Percentiles rank a stretch among this genome's conserved stretches.
Conservation (phyloP, 331 rosid genomes). For the Malus hybrid region DNA sequence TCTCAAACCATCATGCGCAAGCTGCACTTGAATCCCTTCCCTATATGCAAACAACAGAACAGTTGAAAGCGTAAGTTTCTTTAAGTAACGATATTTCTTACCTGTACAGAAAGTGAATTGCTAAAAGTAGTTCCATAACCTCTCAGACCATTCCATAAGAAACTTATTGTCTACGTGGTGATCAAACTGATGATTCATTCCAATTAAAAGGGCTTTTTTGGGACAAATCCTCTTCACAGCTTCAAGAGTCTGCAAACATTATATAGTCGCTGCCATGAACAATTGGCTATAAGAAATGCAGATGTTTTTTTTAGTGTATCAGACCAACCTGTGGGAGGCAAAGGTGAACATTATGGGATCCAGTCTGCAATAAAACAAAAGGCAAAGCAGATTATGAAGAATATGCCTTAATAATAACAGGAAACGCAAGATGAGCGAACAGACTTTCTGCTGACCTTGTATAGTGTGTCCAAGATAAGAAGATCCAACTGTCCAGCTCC, state of each 20-base stretch:
- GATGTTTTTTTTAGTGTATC: not conserved
- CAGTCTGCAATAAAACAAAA: slow-evolving; percentile 42
- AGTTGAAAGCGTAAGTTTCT: slow-evolving; percentile 6
- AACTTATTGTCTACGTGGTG: slow-evolving; percentile 71
- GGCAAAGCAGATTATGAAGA: slow-evolving; percentile 13
- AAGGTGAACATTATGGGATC: slow-evolving; percentile 71
- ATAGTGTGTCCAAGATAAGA: slow-evolving; percentile 75
- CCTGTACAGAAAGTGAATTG: not conserved
- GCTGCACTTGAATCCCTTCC: slow-evolving; percentile 94
- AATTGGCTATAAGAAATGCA: not conserved
- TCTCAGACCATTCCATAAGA: slow-evolving; percentile 74
- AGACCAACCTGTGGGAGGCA: slow-evolving; percentile 85
- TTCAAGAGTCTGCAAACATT: slow-evolving; percentile 71
- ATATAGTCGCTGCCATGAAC: slow-evolving; percentile 5
- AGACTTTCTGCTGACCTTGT: slow-evolving; percentile 42
- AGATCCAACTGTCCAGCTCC: slow-evolving; percentile 96
- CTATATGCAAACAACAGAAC: slow-evolving; percentile 31
- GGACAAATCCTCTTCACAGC: slow-evolving; percentile 86
- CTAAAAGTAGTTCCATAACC: slow-evolving; percentile 18
- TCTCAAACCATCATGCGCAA: slow-evolving; percentile 91
- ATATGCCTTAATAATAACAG: slow-evolving; percentile 1
- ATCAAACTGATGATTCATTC: slow-evolving; percentile 88
- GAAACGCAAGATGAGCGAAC: not conserved
- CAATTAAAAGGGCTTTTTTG: slow-evolving; percentile 66
- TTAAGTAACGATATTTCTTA: slow-evolving; percentile 3